Evolutionary conservation across 2,329 filamentous ascomycete genomes (phyloP), one percentile per base, ranked within the genome.

Genomic region (Diatrype stigma): DNA sequence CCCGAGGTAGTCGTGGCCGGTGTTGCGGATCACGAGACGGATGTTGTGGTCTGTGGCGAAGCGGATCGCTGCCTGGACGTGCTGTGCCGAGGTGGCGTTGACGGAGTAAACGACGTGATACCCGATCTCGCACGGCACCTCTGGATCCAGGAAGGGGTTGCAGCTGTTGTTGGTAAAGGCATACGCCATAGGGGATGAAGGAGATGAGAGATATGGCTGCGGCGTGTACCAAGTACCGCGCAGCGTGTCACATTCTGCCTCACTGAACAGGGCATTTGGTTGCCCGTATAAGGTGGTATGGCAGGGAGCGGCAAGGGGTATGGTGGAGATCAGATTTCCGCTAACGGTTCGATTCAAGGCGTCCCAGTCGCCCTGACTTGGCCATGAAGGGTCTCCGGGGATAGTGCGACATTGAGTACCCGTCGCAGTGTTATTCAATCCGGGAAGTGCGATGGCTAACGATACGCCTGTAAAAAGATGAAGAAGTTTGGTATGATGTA

Each of bases 261-360:
- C 70, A 59, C 81, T 64, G 57, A 77, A 81, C 17, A 57, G 57
- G 50, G 60, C 62, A 8, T 4, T 22, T 16, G 16, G 3, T n/a
- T 42, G n/a, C 6, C 17, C 38, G 12, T 35, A 37, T n/a, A 38
- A 40, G 10, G 50, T 35, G 7, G 45, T 66, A 56, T 85, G 81
- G 59, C 81, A 85, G 1, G 74, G 67, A 2, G 73, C 63, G 0
- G 72, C 81, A 2, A 83, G 59, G 0, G 82, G 81, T 2, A 75
- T 64, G 0, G 77, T 81, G 11, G 73, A 70, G 40, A 85, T 68
- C 26, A 85, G 66, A 4, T 67, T 69, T 1, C 78, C 80, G 21
- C 68, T 66, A 2, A 84, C 67, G 1, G 80, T 74, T 14, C 61
- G 49, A 58, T 85, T 83, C 47, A 86, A 73, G 0, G 59, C 49